Evolutionary conservation across 192 early-diverging fungal species (phyloP), one percentile per base, ranked within the genome.

Genomic region (Helicostylum pulchrum): DNA sequence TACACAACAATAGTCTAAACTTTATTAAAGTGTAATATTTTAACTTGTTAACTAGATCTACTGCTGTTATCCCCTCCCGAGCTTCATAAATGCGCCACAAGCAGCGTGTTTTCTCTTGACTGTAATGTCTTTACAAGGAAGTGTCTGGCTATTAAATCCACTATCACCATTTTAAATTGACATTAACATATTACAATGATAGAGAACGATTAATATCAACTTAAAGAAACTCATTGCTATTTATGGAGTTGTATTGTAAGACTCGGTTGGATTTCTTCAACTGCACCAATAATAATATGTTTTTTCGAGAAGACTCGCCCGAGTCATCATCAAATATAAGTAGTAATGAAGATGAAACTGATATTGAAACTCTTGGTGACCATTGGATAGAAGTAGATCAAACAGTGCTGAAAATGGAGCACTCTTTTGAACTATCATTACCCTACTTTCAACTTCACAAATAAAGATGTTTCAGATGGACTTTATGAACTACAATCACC

Each of bases 41-140:
- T n/a, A n/a, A n/a, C n/a, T n/a, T n/a, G n/a, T n/a, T n/a, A n/a
- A n/a, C n/a, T n/a, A n/a, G n/a, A n/a, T n/a, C n/a, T 31, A 54
- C 26, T 36, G 53, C 53, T 54, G 12, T 31, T 10, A 54, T 54
- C 53, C 53, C 53, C 53, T 32, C 53, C 53, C 31, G 8, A 32
- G 26, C 53, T 31, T 54, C 31, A n/a, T n/a, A 34, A 34, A 54
- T 54, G 5, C 12, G 53, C n/a, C 53, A 54, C 53, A 54, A 54
- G 12, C n/a, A 9, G 53, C 53, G 1, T 31, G 34, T 54, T 54
- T 32, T 54, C 53, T 54, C 31, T 31, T 54, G 8, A 54, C 26
- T 31, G 53, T 54, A 31, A 26, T 54, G 26, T 54, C 53, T n/a
- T 54, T 54, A 17, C 53, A 54, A 54, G 53, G 31, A 54, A 54